These are phyloP conservation scores for Prunus mume DNA, from an alignment of 306 rosid genomes.

Conservation along the genomic window DNA sequence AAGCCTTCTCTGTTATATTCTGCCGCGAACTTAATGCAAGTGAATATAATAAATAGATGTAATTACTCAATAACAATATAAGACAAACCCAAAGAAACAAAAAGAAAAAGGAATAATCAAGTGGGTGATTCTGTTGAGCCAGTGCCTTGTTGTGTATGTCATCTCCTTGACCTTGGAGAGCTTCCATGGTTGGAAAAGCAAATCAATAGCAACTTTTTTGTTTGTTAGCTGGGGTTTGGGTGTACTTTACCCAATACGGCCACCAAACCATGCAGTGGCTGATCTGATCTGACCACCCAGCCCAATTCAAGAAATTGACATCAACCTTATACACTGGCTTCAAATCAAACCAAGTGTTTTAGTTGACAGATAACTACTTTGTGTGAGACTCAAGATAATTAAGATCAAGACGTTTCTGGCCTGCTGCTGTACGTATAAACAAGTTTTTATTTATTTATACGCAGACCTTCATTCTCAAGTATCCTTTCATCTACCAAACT, in stretches of 20 bases:
- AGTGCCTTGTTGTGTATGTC: neutral
- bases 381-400: conserved; percentile 27
- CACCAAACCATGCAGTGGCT: conserved; percentile 39
- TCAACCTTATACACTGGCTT: conserved; percentile 21
- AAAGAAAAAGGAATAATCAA: neutral
- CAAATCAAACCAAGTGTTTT: conserved; percentile 25
- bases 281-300: conserved; percentile 25
- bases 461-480: conserved; percentile 27
- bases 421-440: neutral
- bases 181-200: neutral
- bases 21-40: neutral
- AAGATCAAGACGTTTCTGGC: neutral
- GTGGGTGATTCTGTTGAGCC: conserved; percentile 6
- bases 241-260: conserved; percentile 47
- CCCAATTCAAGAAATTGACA: neutral
- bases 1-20: neutral
- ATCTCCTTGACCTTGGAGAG: neutral
- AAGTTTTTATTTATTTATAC: neutral
- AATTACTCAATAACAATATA: conserved; percentile 4
- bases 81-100: neutral
- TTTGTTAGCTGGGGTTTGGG: conserved; percentile 39
- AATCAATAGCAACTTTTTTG: conserved; percentile 8
- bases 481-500: conserved; percentile 29
- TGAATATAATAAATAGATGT: neutral
- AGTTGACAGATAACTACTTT: conserved; percentile 45